phyloP scores from a whole-genome alignment of 140 eudicot species.

The Erigeron philadelphicus region DNA sequence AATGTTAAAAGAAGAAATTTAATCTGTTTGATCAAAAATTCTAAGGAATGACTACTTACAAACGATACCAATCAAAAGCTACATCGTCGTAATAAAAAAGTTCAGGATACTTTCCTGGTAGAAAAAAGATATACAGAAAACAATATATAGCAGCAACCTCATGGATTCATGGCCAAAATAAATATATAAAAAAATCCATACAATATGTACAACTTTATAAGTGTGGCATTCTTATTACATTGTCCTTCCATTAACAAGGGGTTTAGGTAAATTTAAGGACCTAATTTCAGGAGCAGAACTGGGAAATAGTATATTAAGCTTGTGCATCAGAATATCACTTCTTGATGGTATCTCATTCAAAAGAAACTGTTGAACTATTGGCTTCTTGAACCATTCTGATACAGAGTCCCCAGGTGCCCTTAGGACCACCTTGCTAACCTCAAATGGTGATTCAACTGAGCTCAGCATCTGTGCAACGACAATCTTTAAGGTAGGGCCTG shows the following conservation, averaged over 20 bases:
- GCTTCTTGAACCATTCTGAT: conserved; percentile 95
- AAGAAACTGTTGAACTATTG: conserved; percentile 92
- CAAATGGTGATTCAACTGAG: conserved; percentile 84
- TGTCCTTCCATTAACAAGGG: conserved; percentile 57
- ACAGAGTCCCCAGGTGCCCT: conserved; percentile 98
- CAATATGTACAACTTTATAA: conserved; percentile 12
- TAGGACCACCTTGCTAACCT: conserved; percentile 92
- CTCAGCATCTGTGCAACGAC: conserved; percentile 78
- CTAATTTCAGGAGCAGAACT: conserved; percentile 95
- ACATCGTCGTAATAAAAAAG: not conserved
- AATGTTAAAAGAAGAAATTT: no score
- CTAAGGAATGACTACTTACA: not conserved
- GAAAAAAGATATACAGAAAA: not conserved
- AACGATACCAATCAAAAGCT: not conserved
- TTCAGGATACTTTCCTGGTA: not conserved
- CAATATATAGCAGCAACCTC: not conserved
- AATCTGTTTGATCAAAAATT: not conserved
- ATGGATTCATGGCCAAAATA: not conserved
- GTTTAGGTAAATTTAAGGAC: conserved; percentile 73
- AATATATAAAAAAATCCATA: not conserved
- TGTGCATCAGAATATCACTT: conserved; percentile 91
- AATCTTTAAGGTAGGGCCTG: conserved; percentile 88
- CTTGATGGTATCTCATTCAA: conserved; percentile 93
- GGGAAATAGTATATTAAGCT: conserved; percentile 79
- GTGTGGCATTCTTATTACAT: conserved; percentile 28